These are phyloP conservation scores for Iris macrosiphon DNA, from an alignment of 106 monocot species.

Conservation along the genomic window DNA sequence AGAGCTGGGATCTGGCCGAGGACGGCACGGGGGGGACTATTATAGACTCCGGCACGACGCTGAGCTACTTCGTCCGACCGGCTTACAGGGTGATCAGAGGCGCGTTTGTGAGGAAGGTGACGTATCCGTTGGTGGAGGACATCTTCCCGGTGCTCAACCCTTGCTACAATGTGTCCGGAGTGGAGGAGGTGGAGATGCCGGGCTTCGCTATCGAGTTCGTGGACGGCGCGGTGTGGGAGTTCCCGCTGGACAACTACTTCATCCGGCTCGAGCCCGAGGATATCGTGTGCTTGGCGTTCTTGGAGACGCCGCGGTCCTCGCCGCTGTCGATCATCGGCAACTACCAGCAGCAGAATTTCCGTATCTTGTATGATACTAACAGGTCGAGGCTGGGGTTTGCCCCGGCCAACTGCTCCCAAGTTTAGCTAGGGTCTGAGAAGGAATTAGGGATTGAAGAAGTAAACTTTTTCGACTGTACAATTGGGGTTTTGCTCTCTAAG, in stretches of 20 bases:
- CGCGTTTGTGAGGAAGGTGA: constrained; percentile 36
- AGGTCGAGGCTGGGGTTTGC: constrained; percentile 63
- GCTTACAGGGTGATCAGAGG: constrained; percentile 37
- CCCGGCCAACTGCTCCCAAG: constrained; percentile 51
- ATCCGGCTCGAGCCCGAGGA: constrained; percentile 48
- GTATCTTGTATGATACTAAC: constrained; percentile 64
- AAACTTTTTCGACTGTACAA: too few relatives aligned
- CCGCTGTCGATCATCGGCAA: constrained; percentile 72
- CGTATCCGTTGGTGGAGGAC: constrained; percentile 24
- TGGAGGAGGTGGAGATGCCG: constrained; percentile 41
- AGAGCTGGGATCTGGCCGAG: constrained; percentile 23
- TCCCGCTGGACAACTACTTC: constrained; percentile 85
- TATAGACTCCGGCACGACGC: constrained; percentile 80
- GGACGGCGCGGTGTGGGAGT: constrained; percentile 78
- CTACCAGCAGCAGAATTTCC: constrained; percentile 97
- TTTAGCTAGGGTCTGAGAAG: too few relatives aligned
- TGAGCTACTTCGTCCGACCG: constrained; percentile 54
- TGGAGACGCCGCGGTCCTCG: constrained; percentile 40
- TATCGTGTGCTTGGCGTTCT: constrained; percentile 69
- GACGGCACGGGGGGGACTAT: constrained; percentile 69
- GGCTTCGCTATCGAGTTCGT: constrained; percentile 50
- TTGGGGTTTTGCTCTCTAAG: too few relatives aligned
- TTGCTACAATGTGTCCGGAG: constrained; percentile 72
- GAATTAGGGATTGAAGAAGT: too few relatives aligned
- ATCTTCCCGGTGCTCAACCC: constrained; percentile 43